Conservation (phyloP, 176 grass and related monocot species). For the Carex pumila region DNA sequence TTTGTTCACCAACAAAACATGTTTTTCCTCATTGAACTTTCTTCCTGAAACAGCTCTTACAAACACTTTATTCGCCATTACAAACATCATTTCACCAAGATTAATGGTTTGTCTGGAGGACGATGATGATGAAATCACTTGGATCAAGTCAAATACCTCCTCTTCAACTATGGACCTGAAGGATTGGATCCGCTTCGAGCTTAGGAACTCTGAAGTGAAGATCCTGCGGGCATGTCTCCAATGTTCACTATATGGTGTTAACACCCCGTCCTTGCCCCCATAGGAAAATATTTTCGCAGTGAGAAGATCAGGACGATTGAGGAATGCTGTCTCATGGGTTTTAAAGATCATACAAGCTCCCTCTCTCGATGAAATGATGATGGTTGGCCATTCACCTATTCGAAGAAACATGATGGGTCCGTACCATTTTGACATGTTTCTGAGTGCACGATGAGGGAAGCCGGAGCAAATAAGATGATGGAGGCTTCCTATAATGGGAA, state of each 20-base stretch:
- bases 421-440: not conserved
- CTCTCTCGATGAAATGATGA: slow-evolving; percentile 23
- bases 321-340: slow-evolving; percentile 13
- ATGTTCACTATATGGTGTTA: not conserved
- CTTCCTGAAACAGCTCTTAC: not conserved
- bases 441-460: slow-evolving; percentile 11
- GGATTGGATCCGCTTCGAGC: slow-evolving; percentile 8
- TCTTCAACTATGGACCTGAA: slow-evolving; percentile 11
- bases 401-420: slow-evolving; percentile 31
- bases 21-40: not conserved
- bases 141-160: not conserved
- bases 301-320: not conserved
- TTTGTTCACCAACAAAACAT: not conserved
- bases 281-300: not conserved
- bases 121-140: not conserved
- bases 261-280: not conserved
- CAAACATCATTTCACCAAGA: not conserved
- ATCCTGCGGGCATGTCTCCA: not conserved
- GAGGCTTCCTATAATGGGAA: slow-evolving; percentile 26
- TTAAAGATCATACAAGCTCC: not conserved
- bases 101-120: not conserved
- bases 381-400: slow-evolving; percentile 14
- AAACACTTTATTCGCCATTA: not conserved
- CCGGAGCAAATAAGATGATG: slow-evolving; percentile 6
- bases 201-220: not conserved